Evolutionary conservation across 2,329 filamentous ascomycete genomes (phyloP).

Genomic region (Claviceps africana): DNA sequence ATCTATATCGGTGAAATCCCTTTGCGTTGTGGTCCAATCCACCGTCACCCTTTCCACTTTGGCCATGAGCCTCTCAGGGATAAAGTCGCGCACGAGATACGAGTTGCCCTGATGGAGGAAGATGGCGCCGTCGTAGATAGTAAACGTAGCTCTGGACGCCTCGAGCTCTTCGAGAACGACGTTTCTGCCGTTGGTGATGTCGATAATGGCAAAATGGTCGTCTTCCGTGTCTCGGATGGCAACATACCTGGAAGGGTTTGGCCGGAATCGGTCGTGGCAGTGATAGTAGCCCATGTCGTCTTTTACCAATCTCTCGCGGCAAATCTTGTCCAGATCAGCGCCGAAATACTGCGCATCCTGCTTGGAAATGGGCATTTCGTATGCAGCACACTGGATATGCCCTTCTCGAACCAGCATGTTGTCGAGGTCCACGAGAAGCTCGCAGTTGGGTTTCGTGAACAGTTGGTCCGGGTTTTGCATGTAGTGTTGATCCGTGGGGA

Average conservation of each 20-base stretch:
- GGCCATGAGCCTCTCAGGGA: conserved; percentile 65
- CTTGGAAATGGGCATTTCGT: conserved; percentile 82
- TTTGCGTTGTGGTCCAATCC: conserved; percentile 87
- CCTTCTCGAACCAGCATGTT: conserved; percentile 88
- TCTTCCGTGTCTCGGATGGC: conserved; percentile 80
- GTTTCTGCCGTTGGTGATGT: conserved; percentile 72
- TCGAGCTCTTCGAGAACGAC: conserved; percentile 90
- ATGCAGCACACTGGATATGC: conserved; percentile 88
- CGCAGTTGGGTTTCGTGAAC: conserved; percentile 79
- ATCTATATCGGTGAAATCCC: conserved; percentile 89
- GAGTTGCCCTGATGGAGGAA: conserved; percentile 92
- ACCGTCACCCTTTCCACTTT: conserved; percentile 81
- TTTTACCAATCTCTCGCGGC: conserved; percentile 55
- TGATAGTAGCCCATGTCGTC: conserved; percentile 78
- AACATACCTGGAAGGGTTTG: conserved; percentile 68
- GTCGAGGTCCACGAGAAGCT: conserved; percentile 78
- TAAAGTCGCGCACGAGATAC: conserved; percentile 83
- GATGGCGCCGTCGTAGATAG: conserved; percentile 91
- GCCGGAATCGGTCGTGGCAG: conserved; percentile 76
- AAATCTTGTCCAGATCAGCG: conserved; percentile 54
- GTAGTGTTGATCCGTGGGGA: conserved; percentile 86
- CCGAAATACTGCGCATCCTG: conserved; percentile 73
- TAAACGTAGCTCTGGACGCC: conserved; percentile 86
- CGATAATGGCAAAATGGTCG: conserved; percentile 85
- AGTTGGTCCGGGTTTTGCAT: conserved; percentile 95